These are phyloP conservation scores for Elasticomyces elasticus DNA, from an alignment of 495 filamentous ascomycete genomes.

Conservation along the genomic window DNA sequence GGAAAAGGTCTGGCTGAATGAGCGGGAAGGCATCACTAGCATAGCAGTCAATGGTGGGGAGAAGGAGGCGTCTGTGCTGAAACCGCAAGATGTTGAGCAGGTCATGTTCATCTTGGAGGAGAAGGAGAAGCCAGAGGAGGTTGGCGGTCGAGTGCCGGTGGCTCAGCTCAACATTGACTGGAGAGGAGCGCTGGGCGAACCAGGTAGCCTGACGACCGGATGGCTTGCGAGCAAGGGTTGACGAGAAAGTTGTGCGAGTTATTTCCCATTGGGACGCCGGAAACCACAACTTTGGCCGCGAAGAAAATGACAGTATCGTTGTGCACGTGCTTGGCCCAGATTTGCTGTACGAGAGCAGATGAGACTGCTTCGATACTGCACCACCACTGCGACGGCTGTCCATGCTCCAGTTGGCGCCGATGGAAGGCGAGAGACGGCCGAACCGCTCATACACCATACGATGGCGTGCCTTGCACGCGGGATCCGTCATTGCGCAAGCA, in stretches of 20 bases:
- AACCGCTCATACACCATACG: too few species aligned
- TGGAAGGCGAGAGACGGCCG: too few species aligned
- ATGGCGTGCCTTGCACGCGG: too few species aligned
- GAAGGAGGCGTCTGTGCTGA: slow-evolving; percentile 43
- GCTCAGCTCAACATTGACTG: slow-evolving; percentile 81
- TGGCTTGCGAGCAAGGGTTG: slow-evolving; percentile 59
- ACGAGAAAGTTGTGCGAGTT: slow-evolving; percentile 21
- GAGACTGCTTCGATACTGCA: too few species aligned
- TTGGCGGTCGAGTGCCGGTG: slow-evolving; percentile 52
- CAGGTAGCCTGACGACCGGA: slow-evolving; percentile 76
- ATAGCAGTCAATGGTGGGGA: slow-evolving; percentile 25
- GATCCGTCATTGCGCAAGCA: too few species aligned
- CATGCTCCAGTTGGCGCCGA: too few species aligned
- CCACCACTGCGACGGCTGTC: too few species aligned
- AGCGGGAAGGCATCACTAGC: slow-evolving; percentile 19
- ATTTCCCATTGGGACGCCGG: too few species aligned
- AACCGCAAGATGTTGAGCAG: slow-evolving; percentile 79
- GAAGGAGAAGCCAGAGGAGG: slow-evolving; percentile 38
- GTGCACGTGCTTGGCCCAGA: too few species aligned
- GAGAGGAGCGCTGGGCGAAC: slow-evolving; percentile 82
- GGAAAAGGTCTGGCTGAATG: slow-evolving; percentile 44
- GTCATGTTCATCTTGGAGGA: slow-evolving; percentile 72
- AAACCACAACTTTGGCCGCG: too few species aligned
- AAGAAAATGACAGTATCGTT: too few species aligned
- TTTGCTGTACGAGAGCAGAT: too few species aligned